Percentiles rank a stretch among this genome's conserved stretches.
Evolutionary conservation across 1,139 yeast species (phyloP).

Genomic region (Scheffersomyces titani): DNA sequence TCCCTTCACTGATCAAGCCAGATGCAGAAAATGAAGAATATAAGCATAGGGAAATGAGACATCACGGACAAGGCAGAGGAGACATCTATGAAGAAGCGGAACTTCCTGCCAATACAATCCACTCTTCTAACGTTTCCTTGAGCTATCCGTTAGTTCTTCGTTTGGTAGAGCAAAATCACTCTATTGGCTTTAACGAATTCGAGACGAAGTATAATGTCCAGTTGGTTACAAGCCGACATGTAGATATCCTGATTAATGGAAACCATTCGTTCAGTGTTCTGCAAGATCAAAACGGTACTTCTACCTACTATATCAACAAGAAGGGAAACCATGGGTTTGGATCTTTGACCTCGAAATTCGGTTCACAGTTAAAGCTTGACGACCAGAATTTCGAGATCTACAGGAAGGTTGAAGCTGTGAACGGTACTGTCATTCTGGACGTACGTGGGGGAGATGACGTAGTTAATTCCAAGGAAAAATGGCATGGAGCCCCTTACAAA

Average conservation of each 20-base stretch:
- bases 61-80: not conserved
- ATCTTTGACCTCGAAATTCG: conserved; percentile 37
- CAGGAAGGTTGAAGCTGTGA: conserved; percentile 43
- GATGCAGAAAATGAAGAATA: not conserved
- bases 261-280: conserved; percentile 17
- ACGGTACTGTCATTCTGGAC: conserved; percentile 37
- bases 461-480: too few species aligned
- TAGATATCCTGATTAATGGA: conserved; percentile 13
- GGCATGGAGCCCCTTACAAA: too few species aligned
- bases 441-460: not conserved
- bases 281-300: conserved; percentile 46
- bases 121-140: conserved; percentile 9
- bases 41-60: not conserved
- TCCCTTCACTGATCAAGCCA: not conserved
- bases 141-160: conserved; percentile 26
- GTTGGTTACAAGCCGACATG: conserved; percentile 9
- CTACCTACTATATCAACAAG: conserved; percentile 44
- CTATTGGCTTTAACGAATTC: conserved; percentile 11
- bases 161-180: conserved; percentile 5
- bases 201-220: conserved; percentile 21
- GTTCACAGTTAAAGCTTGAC: conserved; percentile 28
- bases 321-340: conserved; percentile 57
- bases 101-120: not conserved
- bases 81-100: not conserved
- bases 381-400: conserved; percentile 28